Base-by-base conservation (phyloP, 2,329 filamentous ascomycete genomes). In the Stromatinia cepivora region DNA sequence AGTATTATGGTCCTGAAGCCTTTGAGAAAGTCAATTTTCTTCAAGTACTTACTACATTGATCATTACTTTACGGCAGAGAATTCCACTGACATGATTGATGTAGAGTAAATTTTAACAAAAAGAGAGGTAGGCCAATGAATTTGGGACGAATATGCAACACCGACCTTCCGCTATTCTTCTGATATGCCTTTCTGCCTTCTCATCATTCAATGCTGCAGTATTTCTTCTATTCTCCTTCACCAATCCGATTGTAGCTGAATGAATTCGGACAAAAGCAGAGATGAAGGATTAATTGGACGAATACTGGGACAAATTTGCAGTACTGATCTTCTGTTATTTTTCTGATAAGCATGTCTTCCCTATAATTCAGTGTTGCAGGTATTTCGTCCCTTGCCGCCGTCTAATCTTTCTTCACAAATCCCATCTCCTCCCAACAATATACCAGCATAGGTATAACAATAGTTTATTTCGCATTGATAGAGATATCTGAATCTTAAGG, bases 401-500 rank as follows among this genome's bases (percentile, higher is more conserved):
- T 56, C 53, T 4, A 6, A 34, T 6, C 11, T 10, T 6, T 36
- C 2, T 56, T 8, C 53, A 56, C 31, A 34, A 34, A 22, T 17
- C 22, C 53, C 1, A 34, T 7, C 20, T 34, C 7, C 17, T 53
- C 28, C 13, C 17, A 17, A 13, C 1, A 2, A n/a, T 34, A 1
- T 7, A 17, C 4, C 17, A 34, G 17, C 6, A 56, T 22, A 9
- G 22, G 0, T 11, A 11, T 2, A 11, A 34, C 9, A 11, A 5
- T 17, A 56, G 6, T 13, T 13, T 13, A 4, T 22, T 2, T 13
- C 34, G 8, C 28, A 56, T 17, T 0, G 1, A 20, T 34, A 5
- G 1, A 4, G 22, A 36, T 11, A 13, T 13, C 13, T 1, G 22
- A n/a, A 0, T 34, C 20, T 34, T 6, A 6, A 36, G 0, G 0